Percentiles rank a stretch among this genome's conserved stretches.
Conservation (phyloP, 2,329 filamentous ascomycete genomes). For the Phoma sp. region DNA sequence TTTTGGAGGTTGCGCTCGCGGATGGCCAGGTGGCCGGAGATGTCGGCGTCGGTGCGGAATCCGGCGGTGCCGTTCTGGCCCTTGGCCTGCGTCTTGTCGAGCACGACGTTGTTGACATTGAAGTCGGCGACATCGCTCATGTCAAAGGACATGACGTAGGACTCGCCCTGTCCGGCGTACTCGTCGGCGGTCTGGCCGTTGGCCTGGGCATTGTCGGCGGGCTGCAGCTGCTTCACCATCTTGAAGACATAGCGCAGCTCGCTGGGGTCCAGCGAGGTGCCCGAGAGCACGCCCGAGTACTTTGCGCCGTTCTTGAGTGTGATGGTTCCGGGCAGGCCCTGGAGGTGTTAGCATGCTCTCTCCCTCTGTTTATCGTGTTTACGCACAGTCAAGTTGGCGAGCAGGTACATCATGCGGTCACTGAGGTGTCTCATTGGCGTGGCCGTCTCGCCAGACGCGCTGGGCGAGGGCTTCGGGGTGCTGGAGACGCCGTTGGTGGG, state of each 20-base stretch:
- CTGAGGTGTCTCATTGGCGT: conserved; percentile 65
- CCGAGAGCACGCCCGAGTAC: conserved; percentile 68
- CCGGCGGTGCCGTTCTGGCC: conserved; percentile 63
- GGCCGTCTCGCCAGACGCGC: conserved; percentile 57
- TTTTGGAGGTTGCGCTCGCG: conserved; percentile 79
- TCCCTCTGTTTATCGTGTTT: not conserved
- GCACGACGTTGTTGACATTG: conserved; percentile 60
- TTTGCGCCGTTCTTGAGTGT: conserved; percentile 68
- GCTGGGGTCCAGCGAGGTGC: conserved; percentile 59
- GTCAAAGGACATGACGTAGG: conserved; percentile 66
- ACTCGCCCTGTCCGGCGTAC: conserved; percentile 57
- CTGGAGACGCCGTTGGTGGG: conserved; percentile 63
- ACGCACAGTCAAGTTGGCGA: conserved; percentile 67
- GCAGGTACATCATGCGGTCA: conserved; percentile 66
- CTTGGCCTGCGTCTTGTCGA: conserved; percentile 60
- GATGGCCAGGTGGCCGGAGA: conserved; percentile 74
- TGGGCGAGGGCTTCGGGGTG: conserved; percentile 52
- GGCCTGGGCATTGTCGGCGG: conserved; percentile 49
- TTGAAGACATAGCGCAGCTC: conserved; percentile 67
- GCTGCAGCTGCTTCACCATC: conserved; percentile 66
- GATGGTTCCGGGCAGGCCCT: conserved; percentile 65
- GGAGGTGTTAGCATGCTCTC: conserved; percentile 23
- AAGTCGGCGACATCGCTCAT: conserved; percentile 67
- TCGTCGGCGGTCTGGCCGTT: conserved; percentile 57
- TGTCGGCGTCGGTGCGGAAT: conserved; percentile 89